Evolutionary conservation across 768 basidiomycete species (phyloP).

Genomic region (Boletus sp.): DNA sequence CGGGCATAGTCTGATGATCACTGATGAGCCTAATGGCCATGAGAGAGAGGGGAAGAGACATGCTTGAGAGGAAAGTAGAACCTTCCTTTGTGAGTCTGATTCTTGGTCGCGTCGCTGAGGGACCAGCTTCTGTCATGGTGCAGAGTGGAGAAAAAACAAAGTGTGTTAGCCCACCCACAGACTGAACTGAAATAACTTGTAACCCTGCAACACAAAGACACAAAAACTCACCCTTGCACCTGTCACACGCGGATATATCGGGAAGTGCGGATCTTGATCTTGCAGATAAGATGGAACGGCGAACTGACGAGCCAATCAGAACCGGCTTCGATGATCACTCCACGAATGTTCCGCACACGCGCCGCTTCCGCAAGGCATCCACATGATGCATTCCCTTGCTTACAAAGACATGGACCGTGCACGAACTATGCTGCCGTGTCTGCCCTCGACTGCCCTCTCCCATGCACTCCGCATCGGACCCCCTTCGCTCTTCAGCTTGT

Average conservation of each 20-base stretch:
- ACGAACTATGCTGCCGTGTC: slow-evolving; percentile 3
- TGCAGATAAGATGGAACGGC: slow-evolving; percentile 19
- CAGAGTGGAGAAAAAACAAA: background rate
- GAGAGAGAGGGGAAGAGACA: background rate
- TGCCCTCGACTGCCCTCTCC: slow-evolving; percentile 40
- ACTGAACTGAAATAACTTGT: too few relatives aligned
- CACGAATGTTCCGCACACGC: background rate
- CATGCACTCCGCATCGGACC: slow-evolving; percentile 59
- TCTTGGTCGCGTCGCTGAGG: background rate
- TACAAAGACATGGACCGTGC: slow-evolving; percentile 31
- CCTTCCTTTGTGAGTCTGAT: slow-evolving; percentile 10
- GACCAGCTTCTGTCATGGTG: slow-evolving; percentile 2
- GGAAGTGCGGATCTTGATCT: slow-evolving; percentile 7
- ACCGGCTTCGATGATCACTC: background rate
- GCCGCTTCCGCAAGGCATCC: slow-evolving; percentile 12
- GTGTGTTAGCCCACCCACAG: too few relatives aligned
- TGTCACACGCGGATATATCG: slow-evolving; percentile 17
- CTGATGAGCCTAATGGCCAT: background rate
- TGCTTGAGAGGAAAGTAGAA: background rate
- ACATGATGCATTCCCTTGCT: slow-evolving; percentile 9
- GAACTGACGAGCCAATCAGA: slow-evolving; percentile 3
- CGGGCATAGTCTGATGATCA: slow-evolving; percentile 20
- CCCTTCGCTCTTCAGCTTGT: slow-evolving; percentile 50
- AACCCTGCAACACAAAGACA: background rate
- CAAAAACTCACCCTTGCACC: background rate